Base-by-base conservation (phyloP, 2,329 filamentous ascomycete species). In the Fusarium longipes region DNA sequence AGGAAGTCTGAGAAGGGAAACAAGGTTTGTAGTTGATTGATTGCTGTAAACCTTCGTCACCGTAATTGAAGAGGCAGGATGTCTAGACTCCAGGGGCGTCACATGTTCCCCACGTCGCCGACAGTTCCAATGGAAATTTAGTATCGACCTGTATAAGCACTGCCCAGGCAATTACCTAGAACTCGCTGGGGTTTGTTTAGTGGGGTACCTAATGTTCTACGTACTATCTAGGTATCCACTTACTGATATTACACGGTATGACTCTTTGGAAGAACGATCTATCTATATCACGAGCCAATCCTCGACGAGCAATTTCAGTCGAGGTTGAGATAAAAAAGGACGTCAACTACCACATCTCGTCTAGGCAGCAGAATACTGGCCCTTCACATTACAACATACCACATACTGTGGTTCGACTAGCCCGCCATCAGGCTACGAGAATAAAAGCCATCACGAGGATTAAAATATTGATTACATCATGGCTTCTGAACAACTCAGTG, bases 401-500 rank as follows among this genome's bases (percentile, higher is more conserved):
- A 36, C 22, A n/a, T 8, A 32, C n/a, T 39, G 29, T 36, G 10
- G 22, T 39, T 17, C 25, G 15, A 51, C 38, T 22, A 65, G 18
- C 17, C 22, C 17, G 14, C 18, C 24, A 42, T 22, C 20, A 51
- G 55, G 49, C 43, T 44, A 29, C 30, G 52, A 22, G 30, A 25
- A 50, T 10, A 38, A 36, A 42, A 18, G 14, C 6, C 33, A 49
- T 17, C 8, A 33, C 17, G 12, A 22, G 35, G 15, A 42, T n/a
- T 30, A 40, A 52, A 10, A n/a, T 24, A 18, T 53, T 18, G 52
- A 59, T 56, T 52, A 38, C 45, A 69, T 54, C 39, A 81, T 81
- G 79, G 75, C 77, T 36, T 78, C 77, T 8, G 65, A 66, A 40
- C 68, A 77, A 36, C 74, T 81, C 39, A 71, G 70, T 48, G 78